Base-by-base conservation (phyloP, 23 red algal genomes). In the Cyanidioschyzon merolae region DNA sequence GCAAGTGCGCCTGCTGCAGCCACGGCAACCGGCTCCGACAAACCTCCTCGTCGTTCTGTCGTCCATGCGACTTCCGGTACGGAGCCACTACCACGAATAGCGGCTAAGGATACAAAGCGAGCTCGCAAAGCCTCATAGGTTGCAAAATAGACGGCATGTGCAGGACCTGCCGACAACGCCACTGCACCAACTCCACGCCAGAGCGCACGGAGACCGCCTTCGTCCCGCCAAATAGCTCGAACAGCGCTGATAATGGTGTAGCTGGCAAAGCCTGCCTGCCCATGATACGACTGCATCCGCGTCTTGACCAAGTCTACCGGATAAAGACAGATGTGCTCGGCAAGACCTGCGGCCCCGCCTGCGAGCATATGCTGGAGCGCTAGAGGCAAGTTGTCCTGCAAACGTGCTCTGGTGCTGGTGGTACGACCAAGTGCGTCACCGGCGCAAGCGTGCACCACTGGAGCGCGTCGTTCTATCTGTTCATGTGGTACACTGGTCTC, bases 301-400 rank as follows among this genome's bases (percentile, higher is more conserved):
- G 92, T 96, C 79, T 96, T 96, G 7, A 96, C 68, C 39, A 88
- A 85, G 75, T 96, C 92, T 34, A 96, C 85, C 26, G 92, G 92
- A 76, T 83, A 91, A 81, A 96, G 90, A 17, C 68, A 68, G 40
- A 84, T 39, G 82, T 96, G 92, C 77, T 96, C 92, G 25, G 77
- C 59, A 71, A 96, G 88, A 50, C 92, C 92, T 32, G 92, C 92
- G 2, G 78, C 31, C 34, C 77, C 92, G 76, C 92, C 92, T 16
- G 87, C 87, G n/a, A 79, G 50, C 92, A 96, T 96, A 79, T 96
- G 92, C 83, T 96, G 84, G 21, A 71, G 12, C 30, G 12, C 32
- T n/a, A 67, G 32, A 30, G 76, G 76, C 74, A 90, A 77, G 37
- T 35, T 7, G 17, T n/a, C 30, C 0, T 29, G n/a, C n/a, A n/a